Evolutionary conservation across 257 asterid species (phyloP).

Genomic region (Parsonsia alboflavescens): DNA sequence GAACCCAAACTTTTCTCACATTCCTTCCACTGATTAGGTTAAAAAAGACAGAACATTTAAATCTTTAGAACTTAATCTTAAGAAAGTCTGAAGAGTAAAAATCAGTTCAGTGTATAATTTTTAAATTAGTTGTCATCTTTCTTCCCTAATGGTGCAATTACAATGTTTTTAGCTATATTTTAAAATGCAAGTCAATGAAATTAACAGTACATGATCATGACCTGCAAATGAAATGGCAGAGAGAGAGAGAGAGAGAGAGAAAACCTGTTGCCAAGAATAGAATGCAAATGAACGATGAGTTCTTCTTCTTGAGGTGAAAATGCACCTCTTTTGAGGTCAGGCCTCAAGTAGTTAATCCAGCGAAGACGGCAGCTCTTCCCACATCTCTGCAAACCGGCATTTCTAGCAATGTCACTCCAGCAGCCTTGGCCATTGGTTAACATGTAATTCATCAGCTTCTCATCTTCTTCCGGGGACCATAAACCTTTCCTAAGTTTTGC

Average conservation of each 20-base stretch:
- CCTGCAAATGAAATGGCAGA: background rate
- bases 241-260: background rate
- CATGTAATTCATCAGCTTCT: slow-evolving; percentile 74
- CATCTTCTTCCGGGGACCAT: slow-evolving; percentile 93
- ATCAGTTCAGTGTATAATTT: background rate
- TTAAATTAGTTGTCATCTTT: background rate
- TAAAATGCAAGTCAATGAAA: background rate
- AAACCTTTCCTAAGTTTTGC: slow-evolving; percentile 62
- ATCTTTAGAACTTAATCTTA: background rate
- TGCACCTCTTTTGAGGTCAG: slow-evolving; percentile 85
- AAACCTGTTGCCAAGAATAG: slow-evolving; percentile 87
- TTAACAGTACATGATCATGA: no score
- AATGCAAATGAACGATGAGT: slow-evolving; percentile 69
- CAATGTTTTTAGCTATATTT: background rate
- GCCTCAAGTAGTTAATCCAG: slow-evolving; percentile 80
- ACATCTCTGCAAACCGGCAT: slow-evolving; percentile 70
- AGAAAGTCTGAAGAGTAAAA: background rate
- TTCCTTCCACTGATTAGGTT: background rate
- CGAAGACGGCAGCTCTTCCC: slow-evolving; percentile 83
- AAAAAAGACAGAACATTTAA: background rate
- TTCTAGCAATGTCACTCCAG: slow-evolving; percentile 86
- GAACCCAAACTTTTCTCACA: background rate
- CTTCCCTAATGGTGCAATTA: background rate
- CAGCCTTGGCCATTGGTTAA: slow-evolving; percentile 73
- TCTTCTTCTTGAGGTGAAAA: slow-evolving; percentile 76